Evolutionary conservation across 306 rosid species (phyloP), one percentile per base, ranked within the genome.

Genomic region (Vigna nakashimae): DNA sequence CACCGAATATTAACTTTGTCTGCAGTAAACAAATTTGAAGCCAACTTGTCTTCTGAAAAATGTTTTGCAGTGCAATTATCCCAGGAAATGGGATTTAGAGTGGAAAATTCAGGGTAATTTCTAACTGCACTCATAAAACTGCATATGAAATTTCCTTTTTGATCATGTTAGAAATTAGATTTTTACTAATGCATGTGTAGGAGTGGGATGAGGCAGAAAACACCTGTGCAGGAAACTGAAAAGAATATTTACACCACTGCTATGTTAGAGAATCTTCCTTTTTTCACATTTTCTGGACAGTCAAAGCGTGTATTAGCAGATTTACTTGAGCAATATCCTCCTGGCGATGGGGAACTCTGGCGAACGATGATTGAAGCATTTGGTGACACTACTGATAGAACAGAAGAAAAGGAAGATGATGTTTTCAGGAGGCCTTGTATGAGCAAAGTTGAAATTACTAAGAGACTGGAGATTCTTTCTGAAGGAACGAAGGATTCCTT

Each of bases 271-370:
- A 26, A 14, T 36, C 76, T 83, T 71, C 59, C 81, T 24, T 6
- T 11, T 56, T 28, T 88, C 59, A 20, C 63, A 74, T 93, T 93
- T 57, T 91, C 93, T 2, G 84, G 81, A 63, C 84, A 76, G 60
- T 67, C 92, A 26, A 79, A 78, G 71, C 65, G 28, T 62, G 84
- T 83, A 8, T 80, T 95, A 62, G 82, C 72, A 3, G 82, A 73
- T 49, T 83, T 95, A 62, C 92, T 92, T 24, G 12, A 58, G 60
- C 81, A 42, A 5, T 89, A 86, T 77, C 99, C 98, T 17, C 96
- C 98, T 2, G 92, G 80, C 46, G 93, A 82, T 75, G 92, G 80
- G 76, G 36, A 87, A 75, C 68, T 42, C 60, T 34, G 13, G 17
- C 78, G 64, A 57, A 36, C 65, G 32, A 57, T 64, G 57, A 55